Conservation (phyloP, 2,329 filamentous ascomycete species). For the Clonostachys solani region DNA sequence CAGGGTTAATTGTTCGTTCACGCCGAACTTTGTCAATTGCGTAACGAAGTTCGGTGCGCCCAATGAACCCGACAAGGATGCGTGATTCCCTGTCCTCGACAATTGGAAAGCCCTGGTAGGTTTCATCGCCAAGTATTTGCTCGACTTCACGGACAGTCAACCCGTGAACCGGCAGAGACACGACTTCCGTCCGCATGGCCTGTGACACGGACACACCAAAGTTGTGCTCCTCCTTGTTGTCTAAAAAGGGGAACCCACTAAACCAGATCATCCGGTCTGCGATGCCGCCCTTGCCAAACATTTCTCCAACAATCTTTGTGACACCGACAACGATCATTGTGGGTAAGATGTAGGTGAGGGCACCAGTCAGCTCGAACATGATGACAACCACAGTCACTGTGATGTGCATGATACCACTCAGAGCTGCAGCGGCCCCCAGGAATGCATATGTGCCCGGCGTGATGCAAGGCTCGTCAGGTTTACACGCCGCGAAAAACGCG, state of each 20-base stretch:
- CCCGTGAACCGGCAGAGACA: slow-evolving; percentile 69
- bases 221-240: slow-evolving; percentile 96
- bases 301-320: slow-evolving; percentile 86
- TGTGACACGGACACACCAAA: slow-evolving; percentile 92
- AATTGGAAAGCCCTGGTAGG: slow-evolving; percentile 90
- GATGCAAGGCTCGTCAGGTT: slow-evolving; percentile 90
- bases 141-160: slow-evolving; percentile 76
- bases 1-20: slow-evolving; percentile 60
- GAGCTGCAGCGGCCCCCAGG: slow-evolving; percentile 82
- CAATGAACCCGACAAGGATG: slow-evolving; percentile 84
- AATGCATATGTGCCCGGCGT: slow-evolving; percentile 97
- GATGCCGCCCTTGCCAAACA: slow-evolving; percentile 94
- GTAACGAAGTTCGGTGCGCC: slow-evolving; percentile 85
- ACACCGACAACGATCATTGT: slow-evolving; percentile 99
- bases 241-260: slow-evolving; percentile 93
- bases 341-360: slow-evolving; percentile 91
- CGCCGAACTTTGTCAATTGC: slow-evolving; percentile 77
- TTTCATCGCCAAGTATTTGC: slow-evolving; percentile 68
- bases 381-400: slow-evolving; percentile 97
- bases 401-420: slow-evolving; percentile 97
- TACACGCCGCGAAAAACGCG: slow-evolving; percentile 82
- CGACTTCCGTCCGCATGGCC: slow-evolving; percentile 77
- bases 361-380: slow-evolving; percentile 99
- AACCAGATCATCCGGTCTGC: slow-evolving; percentile 99
- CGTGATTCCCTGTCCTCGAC: slow-evolving; percentile 70